Conservation (phyloP, 768 basidiomycete species). For the Mycena vulgaris region DNA sequence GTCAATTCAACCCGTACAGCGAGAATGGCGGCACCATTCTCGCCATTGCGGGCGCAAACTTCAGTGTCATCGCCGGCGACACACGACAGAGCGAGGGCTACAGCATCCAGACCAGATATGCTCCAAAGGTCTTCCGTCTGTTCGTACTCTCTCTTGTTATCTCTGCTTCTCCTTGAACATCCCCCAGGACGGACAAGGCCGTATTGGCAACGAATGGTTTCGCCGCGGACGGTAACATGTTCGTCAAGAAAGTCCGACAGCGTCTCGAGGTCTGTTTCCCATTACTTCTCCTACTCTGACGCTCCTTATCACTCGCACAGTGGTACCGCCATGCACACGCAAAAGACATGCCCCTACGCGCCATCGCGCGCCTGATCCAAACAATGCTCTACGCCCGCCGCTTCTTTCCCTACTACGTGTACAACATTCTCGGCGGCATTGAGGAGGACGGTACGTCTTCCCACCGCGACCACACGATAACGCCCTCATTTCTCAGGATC, state of each 20-base stretch:
- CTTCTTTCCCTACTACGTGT: constrained; percentile 99
- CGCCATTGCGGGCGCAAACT: constrained; percentile 94
- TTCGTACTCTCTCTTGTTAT: constrained; percentile 57
- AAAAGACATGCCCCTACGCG: constrained; percentile 96
- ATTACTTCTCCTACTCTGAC: not conserved
- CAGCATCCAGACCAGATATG: constrained; percentile 97
- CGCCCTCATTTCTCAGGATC: constrained; percentile 69
- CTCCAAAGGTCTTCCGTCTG: constrained; percentile 95
- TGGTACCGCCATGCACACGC: constrained; percentile 99
- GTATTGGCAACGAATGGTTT: constrained; percentile 98
- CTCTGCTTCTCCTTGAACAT: constrained; percentile 23
- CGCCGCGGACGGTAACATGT: constrained; percentile 97
- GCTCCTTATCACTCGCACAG: constrained; percentile 58
- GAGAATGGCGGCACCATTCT: constrained; percentile 98
- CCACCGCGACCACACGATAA: constrained; percentile 7
- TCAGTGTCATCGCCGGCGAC: constrained; percentile 96
- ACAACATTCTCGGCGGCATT: constrained; percentile 96
- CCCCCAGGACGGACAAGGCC: constrained; percentile 87
- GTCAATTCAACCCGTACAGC: constrained; percentile 89
- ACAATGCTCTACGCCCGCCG: constrained; percentile 97
- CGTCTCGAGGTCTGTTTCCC: constrained; percentile 85
- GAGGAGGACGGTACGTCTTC: constrained; percentile 89
- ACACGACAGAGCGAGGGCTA: constrained; percentile 98
- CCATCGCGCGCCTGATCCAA: constrained; percentile 98
- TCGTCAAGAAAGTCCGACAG: constrained; percentile 97